Base-by-base conservation (phyloP, 805 yeast species). In the Teunomyces aglyptinius region DNA sequence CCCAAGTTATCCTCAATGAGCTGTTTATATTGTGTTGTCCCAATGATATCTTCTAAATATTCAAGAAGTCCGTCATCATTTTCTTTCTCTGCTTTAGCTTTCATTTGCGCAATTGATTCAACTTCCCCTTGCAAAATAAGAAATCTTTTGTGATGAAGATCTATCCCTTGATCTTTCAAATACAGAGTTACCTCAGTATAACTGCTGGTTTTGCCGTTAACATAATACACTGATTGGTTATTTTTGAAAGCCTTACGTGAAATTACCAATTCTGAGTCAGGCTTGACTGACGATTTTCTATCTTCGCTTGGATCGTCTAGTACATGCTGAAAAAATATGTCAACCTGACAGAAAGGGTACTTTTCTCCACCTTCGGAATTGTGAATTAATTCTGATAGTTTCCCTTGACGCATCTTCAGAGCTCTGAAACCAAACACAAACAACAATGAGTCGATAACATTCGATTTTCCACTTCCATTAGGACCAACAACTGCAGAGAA, bases 401-500 rank as follows among this genome's bases (percentile, higher is more conserved):
- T 92, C 1, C 92, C 87, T 56, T 94, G 99, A 60, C 99, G 83
- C 97, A 94, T 90, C 63, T 95, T 94, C 61, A 83, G 82, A 0
- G 99, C 98, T 48, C 98, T 75, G 68, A 94, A 94, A 0, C 99
- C 99, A 71, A 94, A 94, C 1, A 95, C 99, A 65, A 94, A 94
- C 28, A 95, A 77, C 76, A 94, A 82, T 4, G 97, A 89, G 64
- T 95, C 99, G 64, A 94, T 94, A 53, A 94, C 97, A 60, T 95
- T 94, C 12, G 98, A 91, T 67, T 94, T 94, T 2, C 99, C 99
- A 10, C 96, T 86, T 6, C 99, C 99, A 64, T 94, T 94, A 4
- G 99, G 99, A 0, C 99, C 99, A 11, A 94, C 97, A 8, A 94
- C 96, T 0, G 99, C 98, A 8, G 96, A 88, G 60, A 94, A 95